Conservation (phyloP, 2,329 filamentous ascomycete genomes). For the Fusarium falciforme region DNA sequence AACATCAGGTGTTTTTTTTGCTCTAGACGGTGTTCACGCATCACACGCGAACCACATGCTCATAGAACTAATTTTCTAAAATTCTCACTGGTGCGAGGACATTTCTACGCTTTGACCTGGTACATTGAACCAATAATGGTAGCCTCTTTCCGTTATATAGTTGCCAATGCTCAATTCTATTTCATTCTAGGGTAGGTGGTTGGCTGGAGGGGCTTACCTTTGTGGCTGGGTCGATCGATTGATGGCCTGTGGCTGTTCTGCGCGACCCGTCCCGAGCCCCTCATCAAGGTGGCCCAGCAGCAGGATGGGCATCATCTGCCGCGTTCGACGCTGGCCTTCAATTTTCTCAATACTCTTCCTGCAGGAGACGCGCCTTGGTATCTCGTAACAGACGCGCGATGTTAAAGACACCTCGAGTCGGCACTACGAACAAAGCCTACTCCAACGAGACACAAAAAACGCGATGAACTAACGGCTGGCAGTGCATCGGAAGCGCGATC, state of each 20-base stretch:
- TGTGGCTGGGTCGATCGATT: background rate
- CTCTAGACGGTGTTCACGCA: too few relatives aligned
- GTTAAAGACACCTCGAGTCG: background rate
- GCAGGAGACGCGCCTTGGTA: background rate
- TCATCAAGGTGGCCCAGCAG: background rate
- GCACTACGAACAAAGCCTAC: background rate
- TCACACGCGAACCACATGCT: too few relatives aligned
- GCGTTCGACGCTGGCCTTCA: rapidly evolving
- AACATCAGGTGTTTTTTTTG: too few relatives aligned
- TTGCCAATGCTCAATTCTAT: background rate
- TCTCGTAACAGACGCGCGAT: background rate
- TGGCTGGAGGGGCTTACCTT: too few relatives aligned
- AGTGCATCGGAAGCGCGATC: background rate
- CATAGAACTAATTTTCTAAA: too few relatives aligned
- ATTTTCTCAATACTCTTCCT: rapidly evolving
- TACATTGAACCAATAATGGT: too few relatives aligned
- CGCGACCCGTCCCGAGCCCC: background rate
- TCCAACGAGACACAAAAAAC: background rate
- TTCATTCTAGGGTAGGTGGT: background rate
- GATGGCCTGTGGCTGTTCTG: background rate
- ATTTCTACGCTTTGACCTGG: too few relatives aligned
- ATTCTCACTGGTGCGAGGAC: too few relatives aligned
- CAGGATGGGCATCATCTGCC: background rate
- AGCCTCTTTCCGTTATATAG: too few relatives aligned
- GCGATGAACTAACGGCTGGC: background rate